Base-by-base conservation (phyloP, 176 grass and related monocot genomes). In the Olyra latifolia region DNA sequence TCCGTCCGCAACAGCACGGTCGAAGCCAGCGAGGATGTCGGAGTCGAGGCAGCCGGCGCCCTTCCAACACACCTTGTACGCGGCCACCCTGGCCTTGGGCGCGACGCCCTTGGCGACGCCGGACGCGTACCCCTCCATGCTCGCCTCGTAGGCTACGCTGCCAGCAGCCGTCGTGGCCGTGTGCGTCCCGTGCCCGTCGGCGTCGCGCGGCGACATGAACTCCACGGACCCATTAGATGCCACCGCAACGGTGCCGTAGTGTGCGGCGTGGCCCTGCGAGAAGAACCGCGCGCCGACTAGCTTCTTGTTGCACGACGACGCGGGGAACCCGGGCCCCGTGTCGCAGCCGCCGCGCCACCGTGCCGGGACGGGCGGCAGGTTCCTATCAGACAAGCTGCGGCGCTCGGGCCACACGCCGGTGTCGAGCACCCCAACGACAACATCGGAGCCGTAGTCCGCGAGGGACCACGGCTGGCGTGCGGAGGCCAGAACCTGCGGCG, bases 11-110 rank as follows among this genome's bases (percentile, higher is more conserved):
- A 98, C 92, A 11, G 96, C 96, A 71, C 87, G 84, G 83, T 98
- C 96, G 84, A 98, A 95, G 2, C 92, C 96, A 0, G 96, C 96
- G 7, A 98, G 92, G 78, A 98, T 98, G 86, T 95, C 96, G 41
- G 92, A 98, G 78, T 95, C 96, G 20, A 98, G 86, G 82, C 96
- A 98, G 9, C 96, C 96, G 17, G 90, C 77, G 50, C 82, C 85
- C 74, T 88, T 98, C 92, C 92, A 98, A 79, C 96, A 98, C 35
- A 98, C 96, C 77, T 98, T 98, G 86, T 98, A 98, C 10, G 54
- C 81, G 8, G 96, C 96, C 4, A 98, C 78, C 70, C 96, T 85
- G 43, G 96, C 90, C 79, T 95, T 98, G 1, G 96, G 96, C 22
- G 96, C 96, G 28, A 98, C 92, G 49, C 96, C 96, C 86, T 98